Base-by-base conservation (phyloP, 345 rosid species). In the Eucalyptus dawsonii region DNA sequence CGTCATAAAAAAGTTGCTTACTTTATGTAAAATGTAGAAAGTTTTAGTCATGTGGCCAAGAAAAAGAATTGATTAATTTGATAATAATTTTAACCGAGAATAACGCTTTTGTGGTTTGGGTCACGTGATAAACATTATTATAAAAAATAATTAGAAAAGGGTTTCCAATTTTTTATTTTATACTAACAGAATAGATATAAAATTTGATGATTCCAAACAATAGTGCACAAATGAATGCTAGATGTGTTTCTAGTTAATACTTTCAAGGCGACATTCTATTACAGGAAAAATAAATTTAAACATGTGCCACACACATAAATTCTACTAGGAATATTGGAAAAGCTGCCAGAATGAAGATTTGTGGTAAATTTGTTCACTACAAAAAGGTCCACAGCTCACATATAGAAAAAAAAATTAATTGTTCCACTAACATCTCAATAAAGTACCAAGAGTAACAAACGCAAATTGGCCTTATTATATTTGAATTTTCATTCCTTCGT, bases 391-490 rank as follows among this genome's bases (percentile, higher is more conserved):
- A 42, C 1, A 42, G 44, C 31, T 62, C 8, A 13, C 31, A 14
- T 0, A 6, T 5, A 29, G 3, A 9, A 45, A 27, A 60, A 62
- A 62, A 29, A 62, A 0, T 4, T 27, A 29, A 62, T 6, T 6
- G 2, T 14, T 2, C 9, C 34, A 14, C 9, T 13, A 13, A 14
- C 17, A 62, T 58, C 14, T 58, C 3, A 5, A 5, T 58, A 53
- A 8, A 0, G 1, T 58, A 11, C n/a, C 3, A 11, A 58, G 14
- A 0, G n/a, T 11, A 5, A 25, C 4, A 58, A 25, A 25, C 1
- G 7, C n/a, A 11, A 1, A 24, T 11, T 54, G 1, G 27, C 60
- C 22, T 54, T 2, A 12, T 49, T 12, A 49, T 12, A 49, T 49
- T 12, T 4, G 14, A 49, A 4, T 49, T 49, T 49, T 12, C 50